phyloP scores from a whole-genome alignment of 176 grass and related monocot species.

The Paspalum notatum region DNA sequence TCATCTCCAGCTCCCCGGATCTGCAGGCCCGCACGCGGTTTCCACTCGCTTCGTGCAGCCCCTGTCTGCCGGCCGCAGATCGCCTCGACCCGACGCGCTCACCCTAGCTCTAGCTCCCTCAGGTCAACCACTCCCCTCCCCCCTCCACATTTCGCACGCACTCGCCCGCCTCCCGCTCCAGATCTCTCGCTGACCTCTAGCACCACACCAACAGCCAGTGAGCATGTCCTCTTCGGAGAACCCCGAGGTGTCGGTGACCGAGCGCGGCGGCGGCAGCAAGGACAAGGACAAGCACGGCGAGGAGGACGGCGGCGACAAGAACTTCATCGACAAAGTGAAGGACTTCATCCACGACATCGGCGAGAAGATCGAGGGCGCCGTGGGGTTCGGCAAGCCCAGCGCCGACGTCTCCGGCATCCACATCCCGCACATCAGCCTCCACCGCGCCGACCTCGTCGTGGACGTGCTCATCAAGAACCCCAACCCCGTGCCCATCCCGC shows the following conservation, averaged over 20 bases:
- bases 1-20: neutral
- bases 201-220: neutral
- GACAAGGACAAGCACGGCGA: conserved; percentile 36
- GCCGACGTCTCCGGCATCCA: conserved; percentile 83
- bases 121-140: conserved; percentile 10
- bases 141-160: neutral
- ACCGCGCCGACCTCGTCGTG: conserved; percentile 84
- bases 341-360: conserved; percentile 98
- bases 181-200: neutral
- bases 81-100: neutral
- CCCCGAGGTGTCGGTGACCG: conserved; percentile 37
- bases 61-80: neutral
- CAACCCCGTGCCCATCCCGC: conserved; percentile 93
- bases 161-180: neutral
- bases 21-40: conserved; percentile 31
- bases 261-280: conserved; percentile 45
- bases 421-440: conserved; percentile 78
- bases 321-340: conserved; percentile 87
- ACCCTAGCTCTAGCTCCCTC: neutral
- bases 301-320: conserved; percentile 22
- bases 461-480: conserved; percentile 93
- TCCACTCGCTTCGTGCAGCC: conserved; percentile 42
- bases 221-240: conserved; percentile 60
- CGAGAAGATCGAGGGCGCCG: conserved; percentile 83
- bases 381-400: conserved; percentile 91